Evolutionary conservation across 1,139 yeast species (phyloP), one percentile per base, ranked within the genome.

Genomic region (Meyerozyma smithsonii): DNA sequence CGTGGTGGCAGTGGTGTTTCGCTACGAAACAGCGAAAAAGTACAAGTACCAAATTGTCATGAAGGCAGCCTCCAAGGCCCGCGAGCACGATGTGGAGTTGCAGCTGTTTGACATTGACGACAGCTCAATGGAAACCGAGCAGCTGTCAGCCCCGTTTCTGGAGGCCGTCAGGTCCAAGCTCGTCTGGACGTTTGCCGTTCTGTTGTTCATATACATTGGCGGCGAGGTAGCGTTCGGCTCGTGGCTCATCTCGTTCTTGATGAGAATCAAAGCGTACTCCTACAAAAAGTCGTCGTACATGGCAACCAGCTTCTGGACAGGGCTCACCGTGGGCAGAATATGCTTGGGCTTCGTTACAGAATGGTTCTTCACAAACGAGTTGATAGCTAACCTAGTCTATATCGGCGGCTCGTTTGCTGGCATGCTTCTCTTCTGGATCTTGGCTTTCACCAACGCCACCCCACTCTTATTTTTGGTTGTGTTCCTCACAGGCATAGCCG

Each of bases 221-320:
- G 78, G 79, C 5, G 89, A 82, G 54, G 73, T 76, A n/a, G 72
- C 84, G 3, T 76, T 83, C 44, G 89, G 87, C 0, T 66, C 82
- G 1, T 84, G 89, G 89, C 50, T 81, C 32, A 72, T 79, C 46
- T 74, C 84, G 15, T 84, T 72, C 49, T 55, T 81, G 36, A 58
- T 77, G 21, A 66, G 81, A 25, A 69, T 79, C 36, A 74, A 77
- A 46, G 46, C 66, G 0, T 56, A 69, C 39, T 52, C 69, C 7
- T 79, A 72, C 48, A 58, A 69, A 15, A 46, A 56, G 12, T 69
- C 85, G 37, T 78, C 88, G 1, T 74, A 74, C 49, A 68, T 81
- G 42, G 81, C 86, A 2, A 73, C 87, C 4, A 56, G 76, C 11
- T 83, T 75, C 56, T 83, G 89, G 89, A 50, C 70, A 11, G 86